A percentile compares a stretch with the other conserved stretches of the same genome.
Conservation (phyloP, 2,329 filamentous ascomycete species). For the Paramyrothecium sp. region DNA sequence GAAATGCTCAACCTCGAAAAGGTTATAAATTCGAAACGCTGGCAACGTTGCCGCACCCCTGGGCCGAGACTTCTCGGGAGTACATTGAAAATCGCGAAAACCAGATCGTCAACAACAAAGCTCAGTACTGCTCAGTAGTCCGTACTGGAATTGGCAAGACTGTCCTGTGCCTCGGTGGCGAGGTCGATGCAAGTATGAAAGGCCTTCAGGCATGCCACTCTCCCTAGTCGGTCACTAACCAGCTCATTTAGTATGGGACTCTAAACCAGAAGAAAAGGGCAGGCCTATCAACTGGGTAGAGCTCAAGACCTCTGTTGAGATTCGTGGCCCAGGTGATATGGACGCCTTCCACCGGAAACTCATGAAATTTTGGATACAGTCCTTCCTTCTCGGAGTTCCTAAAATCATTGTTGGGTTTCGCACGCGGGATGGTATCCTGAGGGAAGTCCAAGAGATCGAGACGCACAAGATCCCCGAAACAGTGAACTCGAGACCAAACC, state of each 20-base stretch:
- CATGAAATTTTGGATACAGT: constrained; percentile 95
- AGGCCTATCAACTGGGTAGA: constrained; percentile 89
- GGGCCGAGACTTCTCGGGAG: constrained; percentile 69
- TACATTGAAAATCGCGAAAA: constrained; percentile 75
- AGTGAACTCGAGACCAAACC: constrained; percentile 64
- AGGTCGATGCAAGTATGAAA: constrained; percentile 79
- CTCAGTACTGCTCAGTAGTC: constrained; percentile 94
- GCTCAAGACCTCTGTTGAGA: constrained; percentile 82
- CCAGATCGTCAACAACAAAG: constrained; percentile 78
- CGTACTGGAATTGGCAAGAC: constrained; percentile 79
- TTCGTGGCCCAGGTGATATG: constrained; percentile 65
- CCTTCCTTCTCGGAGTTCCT: constrained; percentile 88
- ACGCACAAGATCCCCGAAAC: constrained; percentile 76
- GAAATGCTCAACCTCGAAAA: constrained; percentile 27
- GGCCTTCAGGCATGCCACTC: constrained; percentile 1
- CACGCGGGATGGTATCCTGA: constrained; percentile 67
- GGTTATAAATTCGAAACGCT: constrained; percentile 97
- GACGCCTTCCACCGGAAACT: constrained; percentile 84
- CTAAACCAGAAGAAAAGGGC: constrained; percentile 64
- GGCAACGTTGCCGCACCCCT: constrained; percentile 70
- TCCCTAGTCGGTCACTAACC: constrained; percentile 5
- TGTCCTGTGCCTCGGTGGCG: constrained; percentile 78
- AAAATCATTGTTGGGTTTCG: constrained; percentile 91
- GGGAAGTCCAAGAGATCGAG: constrained; percentile 72
- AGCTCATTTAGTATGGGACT: constrained; percentile 68